These are phyloP conservation scores for Xylaria sp. DNA, from an alignment of 2,329 filamentous ascomycete genomes.

Conservation along the genomic window DNA sequence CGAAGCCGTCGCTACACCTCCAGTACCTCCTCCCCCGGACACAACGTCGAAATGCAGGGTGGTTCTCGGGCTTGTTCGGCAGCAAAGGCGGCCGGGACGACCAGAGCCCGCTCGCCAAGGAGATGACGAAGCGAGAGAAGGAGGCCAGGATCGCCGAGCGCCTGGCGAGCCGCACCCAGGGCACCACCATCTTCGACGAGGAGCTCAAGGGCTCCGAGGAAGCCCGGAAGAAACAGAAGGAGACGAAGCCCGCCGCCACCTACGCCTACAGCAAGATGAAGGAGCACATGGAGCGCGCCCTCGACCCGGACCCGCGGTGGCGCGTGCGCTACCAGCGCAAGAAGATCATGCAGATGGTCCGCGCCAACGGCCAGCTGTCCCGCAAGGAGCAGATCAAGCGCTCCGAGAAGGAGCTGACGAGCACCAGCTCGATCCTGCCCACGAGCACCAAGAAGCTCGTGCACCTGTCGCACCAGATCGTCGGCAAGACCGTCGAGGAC, in stretches of 20 bases:
- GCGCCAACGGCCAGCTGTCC: constrained; percentile 72
- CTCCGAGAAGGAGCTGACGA: constrained; percentile 64
- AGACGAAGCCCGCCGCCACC: constrained; percentile 28
- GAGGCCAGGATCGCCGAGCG: constrained; percentile 55
- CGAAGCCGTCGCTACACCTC: constrained; percentile 42
- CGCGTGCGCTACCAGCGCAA: constrained; percentile 83
- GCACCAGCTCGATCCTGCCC: constrained; percentile 77
- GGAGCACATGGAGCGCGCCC: constrained; percentile 68
- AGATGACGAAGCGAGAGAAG: constrained; percentile 35
- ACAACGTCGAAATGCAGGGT: constrained; percentile 57
- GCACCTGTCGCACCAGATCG: constrained; percentile 86
- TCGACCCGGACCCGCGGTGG: constrained; percentile 79
- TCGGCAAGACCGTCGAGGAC: constrained; percentile 92
- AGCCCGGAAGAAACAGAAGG: not conserved
- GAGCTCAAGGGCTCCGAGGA: constrained; percentile 52
- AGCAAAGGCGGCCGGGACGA: constrained; percentile 30
- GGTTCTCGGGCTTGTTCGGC: constrained; percentile 45
- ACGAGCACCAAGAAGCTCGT: constrained; percentile 94
- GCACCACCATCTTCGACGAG: constrained; percentile 73
- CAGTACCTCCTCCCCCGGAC: constrained; percentile 47
- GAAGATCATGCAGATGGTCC: constrained; percentile 82
- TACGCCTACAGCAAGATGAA: constrained; percentile 55
- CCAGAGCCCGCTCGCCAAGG: constrained; percentile 30
- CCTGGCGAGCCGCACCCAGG: constrained; percentile 58
- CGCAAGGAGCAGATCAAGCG: constrained; percentile 75